Evolutionary conservation across 2,329 filamentous ascomycete genomes (phyloP), one percentile per base, ranked within the genome.

Genomic region (Aureobasidium vineae): DNA sequence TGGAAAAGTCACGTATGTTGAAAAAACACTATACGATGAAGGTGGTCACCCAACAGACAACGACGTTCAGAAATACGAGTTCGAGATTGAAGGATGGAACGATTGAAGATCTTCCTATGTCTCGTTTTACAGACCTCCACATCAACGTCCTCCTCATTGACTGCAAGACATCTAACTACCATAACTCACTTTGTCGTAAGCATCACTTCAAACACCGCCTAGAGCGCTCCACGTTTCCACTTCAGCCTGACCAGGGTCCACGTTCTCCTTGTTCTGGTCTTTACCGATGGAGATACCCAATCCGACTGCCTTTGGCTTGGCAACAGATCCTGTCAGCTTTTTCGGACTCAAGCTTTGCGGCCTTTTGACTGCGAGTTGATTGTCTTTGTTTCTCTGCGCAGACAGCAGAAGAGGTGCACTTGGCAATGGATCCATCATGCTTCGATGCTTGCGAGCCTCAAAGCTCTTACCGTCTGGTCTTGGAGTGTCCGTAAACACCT

Each of bases 1-100:
- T n/a, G 85, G 85, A 2, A 79, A 80, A 63, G 81, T 87, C 41
- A 84, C 81, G n/a, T 89, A 85, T 71, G 79, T 88, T 40, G 87
- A 89, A 74, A 78, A 86, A 66, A 88, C 86, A 21, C 73, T 89
- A 23, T 87, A 82, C 71, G 84, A 87, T 71, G 76, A 79, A 15
- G 73, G 83, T 53, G 84, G 81, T 3, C 77, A 78, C 41, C 76
- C 80, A 2, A 75, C 85, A 13, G 76, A 78, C 2, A 72, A 75
- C 23, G 80, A 79, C 1, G 71, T 82, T 66, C 79, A 81, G 1
- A 84, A 87, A 70, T 80, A 80, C 67, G 77, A 80, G 52, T 85
- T 83, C 68, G 71, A 79, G 43, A 80, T 85, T 59, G 80, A 84
- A 66, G 79, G 70, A 3, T 76, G 75, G 74, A 66, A 68, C 13